Percentiles rank a stretch among this genome's conserved stretches.
Conservation (phyloP, 2,329 filamentous ascomycete species). For the Aspergillus sp. region DNA sequence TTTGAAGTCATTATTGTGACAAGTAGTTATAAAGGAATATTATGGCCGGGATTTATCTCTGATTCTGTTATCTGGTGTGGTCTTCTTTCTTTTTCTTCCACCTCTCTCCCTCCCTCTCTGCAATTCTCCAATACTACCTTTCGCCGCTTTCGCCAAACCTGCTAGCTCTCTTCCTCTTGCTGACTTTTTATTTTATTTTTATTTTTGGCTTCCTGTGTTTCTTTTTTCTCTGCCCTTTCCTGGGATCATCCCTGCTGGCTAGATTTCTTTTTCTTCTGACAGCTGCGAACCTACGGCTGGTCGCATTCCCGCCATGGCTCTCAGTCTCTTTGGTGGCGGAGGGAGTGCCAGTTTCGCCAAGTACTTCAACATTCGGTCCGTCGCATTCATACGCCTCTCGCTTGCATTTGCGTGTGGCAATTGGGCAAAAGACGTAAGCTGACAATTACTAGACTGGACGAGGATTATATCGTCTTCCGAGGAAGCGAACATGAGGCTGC, state of each 20-base stretch:
- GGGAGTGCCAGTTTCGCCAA: constrained; percentile 39
- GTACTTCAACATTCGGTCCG: constrained; percentile 43
- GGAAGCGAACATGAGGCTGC: constrained; percentile 67
- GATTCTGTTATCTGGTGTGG: constrained; percentile 5
- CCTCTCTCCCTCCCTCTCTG: constrained; percentile 1
- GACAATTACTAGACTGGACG: constrained; percentile 55
- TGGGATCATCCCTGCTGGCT: no score
- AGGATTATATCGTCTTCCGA: constrained; percentile 70
- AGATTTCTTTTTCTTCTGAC: constrained; percentile 4
- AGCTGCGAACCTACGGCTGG: constrained; percentile 15
- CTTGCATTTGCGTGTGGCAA: constrained; percentile 1
- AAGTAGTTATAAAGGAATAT: no score
- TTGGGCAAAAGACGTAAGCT: background rate
- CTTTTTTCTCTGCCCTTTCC: no score
- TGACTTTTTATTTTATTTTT: background rate
- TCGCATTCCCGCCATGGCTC: constrained; percentile 29
- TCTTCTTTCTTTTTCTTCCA: constrained; percentile 1
- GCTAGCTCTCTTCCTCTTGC: no score
- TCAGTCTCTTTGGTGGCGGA: constrained; percentile 38
- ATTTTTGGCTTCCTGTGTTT: no score
- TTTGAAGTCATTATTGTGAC: no score
- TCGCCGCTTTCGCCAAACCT: constrained; percentile 1
- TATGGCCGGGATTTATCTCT: no score
- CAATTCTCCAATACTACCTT: background rate
- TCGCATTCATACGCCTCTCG: background rate